Evolutionary conservation across 2,329 filamentous ascomycete genomes (phyloP), one percentile per base, ranked within the genome.

Genomic region (Colletotrichum sp.): DNA sequence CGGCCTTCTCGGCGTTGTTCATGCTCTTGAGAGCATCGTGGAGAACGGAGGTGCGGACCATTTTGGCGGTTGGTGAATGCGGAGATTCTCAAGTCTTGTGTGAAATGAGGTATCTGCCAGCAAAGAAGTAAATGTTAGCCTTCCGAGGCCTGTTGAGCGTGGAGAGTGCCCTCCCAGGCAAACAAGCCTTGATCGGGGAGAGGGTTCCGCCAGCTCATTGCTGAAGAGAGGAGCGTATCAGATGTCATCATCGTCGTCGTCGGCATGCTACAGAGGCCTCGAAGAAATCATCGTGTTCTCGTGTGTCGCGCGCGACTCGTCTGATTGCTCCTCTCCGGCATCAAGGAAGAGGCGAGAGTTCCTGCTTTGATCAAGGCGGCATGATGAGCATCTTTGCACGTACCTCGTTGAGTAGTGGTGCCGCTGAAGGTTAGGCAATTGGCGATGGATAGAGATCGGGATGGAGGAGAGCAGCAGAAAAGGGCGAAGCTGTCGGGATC

Each of bases 1-100:
- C 97, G 84, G 95, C 92, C 94, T 99, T 98, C 93, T 99, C 97
- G 92, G 97, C 97, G 89, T 99, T 99, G 96, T 99, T 99, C 94
- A 99, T 98, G 91, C 93, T 92, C 89, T 98, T 98, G 85, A 98
- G 94, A 87, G 95, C 96, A 94, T 99, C 97, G 93, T 98, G 97
- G 89, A 99, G 96, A 86, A 98, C 97, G 88, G 96, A 98, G 85
- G 97, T 98, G 91, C 95, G 96, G 90, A 98, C 96, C 96, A 99
- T 99, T 87, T 94, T 98, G 93, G 87, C 93, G 92, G 91, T 91
- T 80, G 86, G 83, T 78, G 79, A 77, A 69, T 75, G 82, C 81
- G 85, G 91, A 95, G 94, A 95, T 95, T 95, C 93, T 96, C 93
- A 94, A 91, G 91, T 94, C 93, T 89, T 65, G 79, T 65, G 79